phyloP scores from a whole-genome alignment of 2,329 filamentous ascomycete genomes.

The Colletotrichum acutatum region DNA sequence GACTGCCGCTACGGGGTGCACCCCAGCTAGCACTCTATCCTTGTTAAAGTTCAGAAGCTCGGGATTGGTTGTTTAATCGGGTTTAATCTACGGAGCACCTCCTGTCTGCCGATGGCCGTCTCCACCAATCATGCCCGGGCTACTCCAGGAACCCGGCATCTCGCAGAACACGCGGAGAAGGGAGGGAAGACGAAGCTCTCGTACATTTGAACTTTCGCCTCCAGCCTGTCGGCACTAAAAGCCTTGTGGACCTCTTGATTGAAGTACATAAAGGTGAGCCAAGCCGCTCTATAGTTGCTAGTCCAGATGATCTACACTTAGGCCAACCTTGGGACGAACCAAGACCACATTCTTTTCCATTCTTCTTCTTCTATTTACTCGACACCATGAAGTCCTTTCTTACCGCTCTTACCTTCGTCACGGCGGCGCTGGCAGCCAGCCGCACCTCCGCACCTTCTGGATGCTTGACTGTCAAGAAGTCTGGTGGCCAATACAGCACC shows the following conservation, averaged over 20 bases:
- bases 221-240: not conserved
- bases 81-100: constrained; percentile 8
- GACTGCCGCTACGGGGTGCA: not conserved
- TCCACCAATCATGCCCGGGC: constrained; percentile 18
- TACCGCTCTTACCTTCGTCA: constrained; percentile 7
- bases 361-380: not conserved
- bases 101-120: constrained; percentile 1
- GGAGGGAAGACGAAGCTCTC: not conserved
- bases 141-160: not conserved
- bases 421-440: constrained; percentile 36
- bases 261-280: constrained; percentile 18
- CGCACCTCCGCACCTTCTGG: constrained; percentile 45
- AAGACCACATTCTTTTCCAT: not conserved
- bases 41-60: constrained; percentile 4
- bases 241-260: not conserved
- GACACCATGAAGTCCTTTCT: constrained; percentile 30
- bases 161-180: not conserved
- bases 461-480: constrained; percentile 45
- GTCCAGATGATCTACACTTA: not conserved
- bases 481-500: constrained; percentile 39
- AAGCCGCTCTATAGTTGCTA: not conserved
- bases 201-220: not conserved
- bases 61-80: constrained; percentile 21
- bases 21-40: not conserved
- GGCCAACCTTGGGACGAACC: constrained; percentile 3